These are phyloP conservation scores for Pseudogymnoascus sp. DNA, from an alignment of 2,329 filamentous ascomycete genomes.

Conservation along the genomic window DNA sequence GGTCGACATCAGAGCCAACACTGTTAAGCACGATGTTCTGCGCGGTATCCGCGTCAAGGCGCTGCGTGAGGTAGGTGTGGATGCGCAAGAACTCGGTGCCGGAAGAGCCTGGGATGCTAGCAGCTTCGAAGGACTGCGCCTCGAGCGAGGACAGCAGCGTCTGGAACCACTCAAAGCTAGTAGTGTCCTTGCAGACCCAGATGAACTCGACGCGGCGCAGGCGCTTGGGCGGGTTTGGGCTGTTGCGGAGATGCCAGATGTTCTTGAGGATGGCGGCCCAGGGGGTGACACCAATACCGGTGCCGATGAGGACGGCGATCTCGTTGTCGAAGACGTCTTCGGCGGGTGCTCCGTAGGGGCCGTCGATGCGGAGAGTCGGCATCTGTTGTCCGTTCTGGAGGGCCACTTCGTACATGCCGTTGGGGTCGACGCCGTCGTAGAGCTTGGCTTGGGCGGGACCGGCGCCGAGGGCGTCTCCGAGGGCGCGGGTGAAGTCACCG, in stretches of 20 bases:
- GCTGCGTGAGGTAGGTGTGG: slow-evolving; percentile 94
- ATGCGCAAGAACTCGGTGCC: slow-evolving; percentile 87
- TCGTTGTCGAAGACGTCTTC: slow-evolving; percentile 96
- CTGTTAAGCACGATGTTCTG: slow-evolving; percentile 97
- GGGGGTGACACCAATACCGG: slow-evolving; percentile 78
- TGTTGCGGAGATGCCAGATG: slow-evolving; percentile 91
- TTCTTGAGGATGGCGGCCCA: slow-evolving; percentile 90
- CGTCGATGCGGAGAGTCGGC: slow-evolving; percentile 83
- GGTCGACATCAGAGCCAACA: slow-evolving; percentile 79
- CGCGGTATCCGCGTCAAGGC: slow-evolving; percentile 80
- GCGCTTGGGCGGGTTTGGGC: slow-evolving; percentile 79
- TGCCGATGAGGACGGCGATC: slow-evolving; percentile 77
- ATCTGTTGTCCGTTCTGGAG: slow-evolving; percentile 88
- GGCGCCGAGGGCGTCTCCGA: slow-evolving; percentile 93
- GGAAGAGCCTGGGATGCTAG: slow-evolving; percentile 57
- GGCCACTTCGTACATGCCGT: slow-evolving; percentile 97
- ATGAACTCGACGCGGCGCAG: slow-evolving; percentile 96
- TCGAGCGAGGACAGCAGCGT: slow-evolving; percentile 86
- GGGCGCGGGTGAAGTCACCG: slow-evolving; percentile 86
- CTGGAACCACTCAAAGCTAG: slow-evolving; percentile 98
- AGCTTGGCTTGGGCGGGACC: slow-evolving; percentile 80
- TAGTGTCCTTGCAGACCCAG: slow-evolving; percentile 95
- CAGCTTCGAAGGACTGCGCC: slow-evolving; percentile 66
- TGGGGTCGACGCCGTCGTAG: slow-evolving; percentile 82
- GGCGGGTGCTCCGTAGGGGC: slow-evolving; percentile 90